Conservation (phyloP, 2,329 filamentous ascomycete genomes). For the Aureobasidium lini region DNA sequence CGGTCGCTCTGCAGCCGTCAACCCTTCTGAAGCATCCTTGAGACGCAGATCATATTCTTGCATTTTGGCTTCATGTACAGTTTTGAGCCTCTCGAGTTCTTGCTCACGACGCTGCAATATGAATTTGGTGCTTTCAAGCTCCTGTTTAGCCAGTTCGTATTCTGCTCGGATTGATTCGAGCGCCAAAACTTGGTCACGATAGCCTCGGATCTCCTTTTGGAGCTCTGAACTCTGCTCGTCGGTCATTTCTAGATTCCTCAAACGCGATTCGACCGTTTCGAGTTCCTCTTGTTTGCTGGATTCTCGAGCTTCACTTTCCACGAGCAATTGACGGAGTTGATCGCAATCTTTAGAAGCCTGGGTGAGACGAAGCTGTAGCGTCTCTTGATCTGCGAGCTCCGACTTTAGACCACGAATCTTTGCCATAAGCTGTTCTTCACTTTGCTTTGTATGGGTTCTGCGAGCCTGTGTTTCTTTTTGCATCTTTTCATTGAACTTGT, state of each 20-base stretch:
- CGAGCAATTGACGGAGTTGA: slow-evolving; percentile 54
- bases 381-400: slow-evolving; percentile 53
- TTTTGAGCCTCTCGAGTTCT: slow-evolving; percentile 41
- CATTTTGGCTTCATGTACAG: slow-evolving; percentile 42
- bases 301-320: slow-evolving; percentile 62
- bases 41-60: slow-evolving; percentile 35
- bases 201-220: slow-evolving; percentile 53
- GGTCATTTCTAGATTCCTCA: slow-evolving; percentile 54
- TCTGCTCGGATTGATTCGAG: slow-evolving; percentile 50
- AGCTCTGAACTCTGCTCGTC: slow-evolving; percentile 53
- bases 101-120: slow-evolving; percentile 43
- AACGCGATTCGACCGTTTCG: slow-evolving; percentile 54
- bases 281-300: slow-evolving; percentile 56
- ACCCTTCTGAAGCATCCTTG: not conserved
- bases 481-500: slow-evolving; percentile 60
- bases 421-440: slow-evolving; percentile 62
- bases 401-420: slow-evolving; percentile 62
- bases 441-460: slow-evolving; percentile 66
- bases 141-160: slow-evolving; percentile 49
- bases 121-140: slow-evolving; percentile 50
- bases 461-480: slow-evolving; percentile 66
- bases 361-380: slow-evolving; percentile 51
- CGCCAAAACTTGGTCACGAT: slow-evolving; percentile 57
- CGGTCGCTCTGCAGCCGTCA: not conserved
- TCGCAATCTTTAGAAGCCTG: slow-evolving; percentile 53